phyloP scores from a whole-genome alignment of 192 early-diverging fungal genomes.

The Chytriomyces confervae region DNA sequence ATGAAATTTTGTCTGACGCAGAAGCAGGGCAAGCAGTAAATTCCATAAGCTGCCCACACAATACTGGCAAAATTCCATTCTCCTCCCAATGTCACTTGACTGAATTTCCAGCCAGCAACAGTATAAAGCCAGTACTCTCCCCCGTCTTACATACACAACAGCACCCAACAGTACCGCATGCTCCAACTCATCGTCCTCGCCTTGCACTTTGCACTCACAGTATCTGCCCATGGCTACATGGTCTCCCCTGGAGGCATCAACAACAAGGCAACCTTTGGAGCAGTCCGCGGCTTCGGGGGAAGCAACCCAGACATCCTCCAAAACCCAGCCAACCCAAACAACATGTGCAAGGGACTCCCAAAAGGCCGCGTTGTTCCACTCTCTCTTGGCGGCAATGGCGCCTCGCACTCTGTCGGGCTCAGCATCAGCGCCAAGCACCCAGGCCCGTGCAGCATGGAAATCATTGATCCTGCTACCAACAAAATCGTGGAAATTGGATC shows the following conservation, averaged over 20 bases:
- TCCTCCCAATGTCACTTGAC: too few species aligned
- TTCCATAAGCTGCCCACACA: too few species aligned
- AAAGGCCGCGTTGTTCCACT: neutral
- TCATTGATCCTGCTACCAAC: constrained; percentile 34
- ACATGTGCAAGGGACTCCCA: neutral
- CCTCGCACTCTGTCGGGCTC: constrained; percentile 33
- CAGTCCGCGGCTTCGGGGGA: neutral
- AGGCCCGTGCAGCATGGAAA: constrained; percentile 46
- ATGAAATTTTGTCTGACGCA: too few species aligned
- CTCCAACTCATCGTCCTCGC: neutral
- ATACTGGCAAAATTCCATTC: too few species aligned
- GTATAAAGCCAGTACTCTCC: too few species aligned
- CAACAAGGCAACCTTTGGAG: neutral
- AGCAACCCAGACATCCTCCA: neutral
- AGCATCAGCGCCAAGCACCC: constrained; percentile 45
- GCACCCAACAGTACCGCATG: too few species aligned
- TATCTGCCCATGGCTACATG: neutral
- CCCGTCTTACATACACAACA: too few species aligned
- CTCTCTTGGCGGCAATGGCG: constrained; percentile 3
- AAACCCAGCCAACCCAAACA: neutral
- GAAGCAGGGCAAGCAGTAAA: too few species aligned
- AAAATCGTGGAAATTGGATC: constrained; percentile 24
- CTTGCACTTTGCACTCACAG: neutral
- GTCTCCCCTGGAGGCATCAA: neutral
- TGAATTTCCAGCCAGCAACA: too few species aligned